These are phyloP conservation scores for Hygrophila difformis DNA, from an alignment of 257 asterid species.

Conservation along the genomic window DNA sequence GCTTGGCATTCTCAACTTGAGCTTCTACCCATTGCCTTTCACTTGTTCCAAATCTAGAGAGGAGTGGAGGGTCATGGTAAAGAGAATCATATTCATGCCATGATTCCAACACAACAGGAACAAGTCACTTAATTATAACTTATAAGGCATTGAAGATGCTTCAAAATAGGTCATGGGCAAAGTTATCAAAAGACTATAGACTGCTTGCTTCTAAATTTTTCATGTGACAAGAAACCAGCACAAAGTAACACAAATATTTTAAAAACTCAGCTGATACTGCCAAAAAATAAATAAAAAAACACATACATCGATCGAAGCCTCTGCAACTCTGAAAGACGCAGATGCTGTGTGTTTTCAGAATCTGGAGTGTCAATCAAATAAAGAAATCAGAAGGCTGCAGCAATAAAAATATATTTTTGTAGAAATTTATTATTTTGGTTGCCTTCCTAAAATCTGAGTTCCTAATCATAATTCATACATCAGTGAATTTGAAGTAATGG, in stretches of 20 bases:
- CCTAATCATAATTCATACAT: background rate
- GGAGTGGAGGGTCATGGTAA: constrained; percentile 16
- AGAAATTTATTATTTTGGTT: constrained; percentile 1
- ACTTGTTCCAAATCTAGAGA: constrained; percentile 84
- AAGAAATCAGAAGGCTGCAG: constrained; percentile 13
- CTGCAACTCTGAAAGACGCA: constrained; percentile 92
- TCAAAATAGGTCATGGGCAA: background rate
- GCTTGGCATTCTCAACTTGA: constrained; percentile 98
- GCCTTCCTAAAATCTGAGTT: constrained; percentile 1
- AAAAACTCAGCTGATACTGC: constrained; percentile 3
- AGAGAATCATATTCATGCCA: constrained; percentile 12
- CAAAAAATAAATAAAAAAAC: constrained; percentile 16
- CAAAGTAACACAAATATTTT: too few relatives aligned
- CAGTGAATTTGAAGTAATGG: too few relatives aligned
- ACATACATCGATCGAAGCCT: constrained; percentile 92
- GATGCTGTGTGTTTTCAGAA: constrained; percentile 77
- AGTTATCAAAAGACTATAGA: too few relatives aligned
- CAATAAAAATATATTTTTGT: constrained; percentile 7
- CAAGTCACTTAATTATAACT: background rate
- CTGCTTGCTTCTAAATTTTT: too few relatives aligned
- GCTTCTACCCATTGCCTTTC: constrained; percentile 99
- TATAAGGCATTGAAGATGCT: constrained; percentile 7
- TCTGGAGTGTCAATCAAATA: constrained; percentile 37
- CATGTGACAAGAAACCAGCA: too few relatives aligned
- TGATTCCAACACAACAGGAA: constrained; percentile 5